A percentile compares a stretch with the other conserved stretches of the same genome.
phyloP scores from a whole-genome alignment of 805 yeast species.

The Peterozyma toletana region DNA sequence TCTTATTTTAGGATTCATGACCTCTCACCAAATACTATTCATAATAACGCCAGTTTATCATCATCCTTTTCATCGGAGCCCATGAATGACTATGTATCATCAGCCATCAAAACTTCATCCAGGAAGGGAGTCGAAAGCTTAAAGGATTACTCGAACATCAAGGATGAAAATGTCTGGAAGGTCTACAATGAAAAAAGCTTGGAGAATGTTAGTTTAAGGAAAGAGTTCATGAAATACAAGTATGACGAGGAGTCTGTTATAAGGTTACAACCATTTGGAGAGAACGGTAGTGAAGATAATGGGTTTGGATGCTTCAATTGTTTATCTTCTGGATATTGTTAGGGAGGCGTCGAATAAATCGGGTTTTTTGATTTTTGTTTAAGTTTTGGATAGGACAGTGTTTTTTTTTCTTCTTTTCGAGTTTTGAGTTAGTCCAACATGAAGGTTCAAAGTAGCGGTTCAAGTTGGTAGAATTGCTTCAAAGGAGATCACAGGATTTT shows the following conservation, averaged over 20 bases:
- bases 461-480: too few species aligned
- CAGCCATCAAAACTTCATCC: not conserved
- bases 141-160: not conserved
- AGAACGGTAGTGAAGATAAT: not conserved
- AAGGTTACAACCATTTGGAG: not conserved
- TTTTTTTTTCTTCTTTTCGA: too few species aligned
- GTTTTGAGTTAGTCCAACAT: too few species aligned
- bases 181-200: not conserved
- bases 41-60: not conserved
- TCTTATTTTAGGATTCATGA: too few species aligned
- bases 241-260: conserved; percentile 4
- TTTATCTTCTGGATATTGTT: not conserved
- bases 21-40: too few species aligned
- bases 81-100: not conserved
- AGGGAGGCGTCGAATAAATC: not conserved
- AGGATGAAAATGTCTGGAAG: conserved; percentile 3
- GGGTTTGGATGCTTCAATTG: not conserved
- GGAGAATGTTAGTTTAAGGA: not conserved
- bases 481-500: too few species aligned
- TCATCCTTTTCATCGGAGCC: not conserved
- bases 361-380: not conserved
- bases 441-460: too few species aligned
- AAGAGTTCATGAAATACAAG: not conserved
- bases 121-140: not conserved
- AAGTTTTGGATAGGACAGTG: not conserved